Evolutionary conservation across 306 rosid genomes (phyloP), one percentile per base, ranked within the genome.

Genomic region (Vicia faba): DNA sequence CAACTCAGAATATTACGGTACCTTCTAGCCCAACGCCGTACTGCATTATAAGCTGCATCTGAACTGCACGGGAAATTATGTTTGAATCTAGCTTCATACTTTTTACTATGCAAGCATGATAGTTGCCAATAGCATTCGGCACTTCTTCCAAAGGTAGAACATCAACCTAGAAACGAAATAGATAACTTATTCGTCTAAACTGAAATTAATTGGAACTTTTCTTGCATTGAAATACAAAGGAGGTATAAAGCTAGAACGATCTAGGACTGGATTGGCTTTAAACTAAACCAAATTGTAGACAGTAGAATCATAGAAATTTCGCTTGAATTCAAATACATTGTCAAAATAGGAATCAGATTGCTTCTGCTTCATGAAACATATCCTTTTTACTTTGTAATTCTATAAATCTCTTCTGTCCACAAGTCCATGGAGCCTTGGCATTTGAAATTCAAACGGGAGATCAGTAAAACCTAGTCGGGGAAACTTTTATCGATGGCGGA

Each of bases 1-100:
- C 36, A 64, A 56, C n/a, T 25, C 13, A 64, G 43, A 70, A 51
- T 38, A 23, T 65, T 4, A 15, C 18, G 60, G 44, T 72, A 92
- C 98, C 98, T 78, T 92, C 98, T 44, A 92, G 65, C 43, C 98
- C 98, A 60, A 92, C 93, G 57, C 96, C 98, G 71, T 51, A 92
- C 83, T 89, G 96, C 96, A 92, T 71, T 72, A 92, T 64, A 61
- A 92, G 96, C 80, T 84, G 82, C 96, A 89, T 80, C 45, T 82
- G 75, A 69, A 63, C 77, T 15, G 96, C 96, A 68, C 79, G 75
- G 62, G 96, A 84, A 38, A 92, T 85, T 11, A 89, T 20, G 29
- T 75, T 43, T 9, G 86, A 80, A 82, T 92, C 85, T 35, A 92
- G 64, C 84, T 60, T 89, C 96, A 85, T 84, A 69, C 0, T 71